Percentiles rank a stretch among this genome's conserved stretches.
Evolutionary conservation across 495 filamentous ascomycete genomes (phyloP).

Genomic region (Penicillium longicatenatum): DNA sequence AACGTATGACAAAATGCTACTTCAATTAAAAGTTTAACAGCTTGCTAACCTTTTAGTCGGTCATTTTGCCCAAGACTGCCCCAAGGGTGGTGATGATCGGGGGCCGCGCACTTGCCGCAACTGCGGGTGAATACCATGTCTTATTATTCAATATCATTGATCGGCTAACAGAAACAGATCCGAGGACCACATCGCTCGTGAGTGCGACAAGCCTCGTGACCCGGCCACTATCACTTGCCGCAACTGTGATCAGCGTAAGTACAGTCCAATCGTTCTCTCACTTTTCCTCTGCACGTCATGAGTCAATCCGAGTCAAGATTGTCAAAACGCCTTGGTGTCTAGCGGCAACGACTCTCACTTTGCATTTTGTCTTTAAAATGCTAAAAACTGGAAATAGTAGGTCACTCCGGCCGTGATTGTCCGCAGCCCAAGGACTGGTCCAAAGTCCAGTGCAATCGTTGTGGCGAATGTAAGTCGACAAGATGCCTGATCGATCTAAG

Average conservation of each 20-base stretch:
- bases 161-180: conserved; percentile 35
- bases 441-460: conserved; percentile 75
- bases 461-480: conserved; percentile 61
- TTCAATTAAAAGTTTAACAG: not conserved
- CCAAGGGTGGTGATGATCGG: conserved; percentile 40
- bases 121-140: conserved; percentile 51
- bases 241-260: conserved; percentile 65
- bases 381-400: conserved; percentile 37
- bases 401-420: conserved; percentile 75
- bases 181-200: conserved; percentile 55
- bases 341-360: not conserved
- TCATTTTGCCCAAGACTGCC: conserved; percentile 85
- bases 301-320: not conserved
- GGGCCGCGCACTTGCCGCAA: conserved; percentile 59
- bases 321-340: not conserved
- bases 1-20: conserved; percentile 51
- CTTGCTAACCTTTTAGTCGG: conserved; percentile 54
- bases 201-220: conserved; percentile 57
- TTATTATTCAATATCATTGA: not conserved
- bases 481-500: not conserved
- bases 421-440: conserved; percentile 74
- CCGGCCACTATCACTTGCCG: conserved; percentile 57
- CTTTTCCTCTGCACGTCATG: not conserved
- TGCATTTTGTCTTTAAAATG: not conserved
- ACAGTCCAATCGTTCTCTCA: not conserved